Base-by-base conservation (phyloP, 1,284 basidiomycete species). In the Sparassis latifolia region DNA sequence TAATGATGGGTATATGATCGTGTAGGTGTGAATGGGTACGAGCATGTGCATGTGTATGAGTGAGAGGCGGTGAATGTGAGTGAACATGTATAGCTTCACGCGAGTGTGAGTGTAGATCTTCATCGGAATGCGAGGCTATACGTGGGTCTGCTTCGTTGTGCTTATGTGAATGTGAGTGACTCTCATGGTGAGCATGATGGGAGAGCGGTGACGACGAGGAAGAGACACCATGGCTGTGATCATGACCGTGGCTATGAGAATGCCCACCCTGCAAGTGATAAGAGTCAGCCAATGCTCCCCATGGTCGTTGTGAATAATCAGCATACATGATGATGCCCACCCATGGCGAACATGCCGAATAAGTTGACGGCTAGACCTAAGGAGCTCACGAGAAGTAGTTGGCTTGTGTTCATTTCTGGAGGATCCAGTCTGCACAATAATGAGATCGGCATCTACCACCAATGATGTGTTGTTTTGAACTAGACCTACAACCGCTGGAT, bases 321-420 rank as follows among this genome's bases (percentile, higher is more conserved):
- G 42, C 12, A 45, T 37, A 74, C 78, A 67, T 93, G 90, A 65
- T 92, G 89, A 68, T 94, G 92, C 2, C 92, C 92, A 5, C 97
- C 97, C 76, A 97, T 99, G 0, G 97, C 97, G 69, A 95, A 94
- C 95, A 99, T 97, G 33, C 97, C 97, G 62, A 98, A 98, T 32
- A 99, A 69, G 67, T 99, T 99, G 51, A 99, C 95, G 1, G 75
- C 89, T 7, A 99, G 72, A 2, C 97, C 97, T 37, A 97, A 70
- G 2, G 84, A 81, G 58, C 91, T 95, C 44, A 99, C 90, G 1
- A 97, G 76, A 33, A 99, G 70, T 2, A 99, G 75, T 64, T 98
- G 96, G 54, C 81, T 89, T 5, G 94, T 98, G 63, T 95, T 95
- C 94, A 99, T 99, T 61, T 96, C 93, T 1, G 97, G 97, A 31